Conservation (phyloP, 305 asterid genomes). For the Ilex paraguariensis region DNA sequence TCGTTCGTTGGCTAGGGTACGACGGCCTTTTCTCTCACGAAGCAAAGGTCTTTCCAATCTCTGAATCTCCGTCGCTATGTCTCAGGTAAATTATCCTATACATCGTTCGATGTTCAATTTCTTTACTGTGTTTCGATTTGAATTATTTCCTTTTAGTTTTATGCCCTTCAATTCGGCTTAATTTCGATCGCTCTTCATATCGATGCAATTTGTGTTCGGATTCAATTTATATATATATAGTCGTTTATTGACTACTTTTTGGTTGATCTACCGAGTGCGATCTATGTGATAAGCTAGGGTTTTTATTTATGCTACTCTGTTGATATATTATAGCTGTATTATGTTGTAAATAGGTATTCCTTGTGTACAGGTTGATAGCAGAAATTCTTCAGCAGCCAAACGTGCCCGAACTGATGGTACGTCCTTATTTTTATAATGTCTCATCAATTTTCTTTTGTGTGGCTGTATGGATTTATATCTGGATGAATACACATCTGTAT, state of each 20-base stretch:
- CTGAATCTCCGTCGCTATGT: not conserved
- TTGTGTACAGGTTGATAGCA: constrained; percentile 54
- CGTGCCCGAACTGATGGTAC: constrained; percentile 91
- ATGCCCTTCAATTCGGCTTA: too few species aligned
- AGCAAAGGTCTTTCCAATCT: too few species aligned
- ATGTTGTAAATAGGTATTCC: not conserved
- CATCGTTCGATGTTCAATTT: too few species aligned
- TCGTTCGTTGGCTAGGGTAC: not conserved
- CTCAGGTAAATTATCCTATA: not conserved
- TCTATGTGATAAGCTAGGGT: too few species aligned
- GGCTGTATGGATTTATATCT: too few species aligned
- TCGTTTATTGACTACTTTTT: too few species aligned
- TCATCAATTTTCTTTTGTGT: too few species aligned
- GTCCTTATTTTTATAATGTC: not conserved
- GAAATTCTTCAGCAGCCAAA: constrained; percentile 79
- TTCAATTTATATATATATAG: not conserved
- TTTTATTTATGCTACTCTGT: not conserved
- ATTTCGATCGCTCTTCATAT: not conserved
- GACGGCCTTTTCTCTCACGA: too few species aligned
- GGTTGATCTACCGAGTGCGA: too few species aligned
- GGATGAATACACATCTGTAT: too few species aligned
- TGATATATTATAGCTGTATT: not conserved
- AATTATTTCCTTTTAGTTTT: not conserved
- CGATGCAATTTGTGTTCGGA: not conserved
- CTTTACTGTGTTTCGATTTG: not conserved